Evolutionary conservation across 257 asterid species (phyloP).

Genomic region (Primulina tabacum): DNA sequence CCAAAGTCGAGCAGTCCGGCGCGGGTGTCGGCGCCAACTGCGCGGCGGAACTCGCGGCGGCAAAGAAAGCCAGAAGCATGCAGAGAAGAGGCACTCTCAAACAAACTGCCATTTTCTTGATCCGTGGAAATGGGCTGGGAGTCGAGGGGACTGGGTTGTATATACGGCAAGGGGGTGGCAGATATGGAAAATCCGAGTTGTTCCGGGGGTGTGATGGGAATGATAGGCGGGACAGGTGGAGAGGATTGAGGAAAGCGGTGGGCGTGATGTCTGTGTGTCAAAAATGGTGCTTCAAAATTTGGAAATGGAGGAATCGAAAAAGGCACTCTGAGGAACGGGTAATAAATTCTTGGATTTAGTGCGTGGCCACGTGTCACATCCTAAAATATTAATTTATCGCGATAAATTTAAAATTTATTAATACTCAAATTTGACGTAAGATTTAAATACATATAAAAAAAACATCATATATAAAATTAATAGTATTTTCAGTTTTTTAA

Average conservation of each 20-base stretch:
- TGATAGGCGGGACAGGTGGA: slow-evolving; percentile 33
- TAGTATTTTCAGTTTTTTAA: too few species aligned
- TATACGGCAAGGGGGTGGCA: slow-evolving; percentile 15
- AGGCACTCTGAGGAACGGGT: background rate
- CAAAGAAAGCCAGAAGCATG: slow-evolving; percentile 13
- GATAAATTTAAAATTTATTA: too few species aligned
- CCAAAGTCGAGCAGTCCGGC: slow-evolving; percentile 61
- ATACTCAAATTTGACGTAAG: too few species aligned
- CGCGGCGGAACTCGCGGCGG: slow-evolving; percentile 31
- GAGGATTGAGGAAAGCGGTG: background rate
- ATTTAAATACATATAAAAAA: too few species aligned
- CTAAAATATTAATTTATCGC: too few species aligned
- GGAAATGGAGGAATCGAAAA: slow-evolving; percentile 11
- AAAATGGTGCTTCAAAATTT: slow-evolving; percentile 2
- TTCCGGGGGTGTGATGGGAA: slow-evolving; percentile 26
- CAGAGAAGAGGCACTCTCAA: slow-evolving; percentile 13
- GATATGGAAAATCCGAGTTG: slow-evolving; percentile 17
- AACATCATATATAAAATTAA: too few species aligned
- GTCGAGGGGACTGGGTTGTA: background rate
- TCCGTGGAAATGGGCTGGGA: background rate
- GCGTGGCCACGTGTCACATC: background rate
- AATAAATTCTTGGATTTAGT: slow-evolving; percentile 11
- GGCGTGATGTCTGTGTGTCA: slow-evolving; percentile 23
- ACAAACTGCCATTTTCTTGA: slow-evolving; percentile 24
- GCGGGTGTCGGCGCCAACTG: slow-evolving; percentile 72